Evolutionary conservation across 768 basidiomycete species (phyloP).

Genomic region (Naganishia antarctica): DNA sequence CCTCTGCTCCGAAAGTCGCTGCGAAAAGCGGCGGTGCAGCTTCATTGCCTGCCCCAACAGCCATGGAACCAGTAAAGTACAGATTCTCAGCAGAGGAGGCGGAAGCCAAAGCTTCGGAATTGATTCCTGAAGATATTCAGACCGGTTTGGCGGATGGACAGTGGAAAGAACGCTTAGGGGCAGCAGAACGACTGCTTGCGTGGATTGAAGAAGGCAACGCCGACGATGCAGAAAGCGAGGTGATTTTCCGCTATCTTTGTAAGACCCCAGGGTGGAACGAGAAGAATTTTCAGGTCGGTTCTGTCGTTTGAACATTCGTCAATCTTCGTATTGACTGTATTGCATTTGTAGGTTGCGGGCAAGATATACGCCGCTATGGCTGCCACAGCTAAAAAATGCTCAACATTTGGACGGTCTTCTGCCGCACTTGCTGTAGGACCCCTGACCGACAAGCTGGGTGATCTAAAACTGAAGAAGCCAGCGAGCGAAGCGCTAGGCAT

Average conservation of each 20-base stretch:
- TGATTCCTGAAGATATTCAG: conserved; percentile 66
- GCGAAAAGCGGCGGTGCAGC: conserved; percentile 50
- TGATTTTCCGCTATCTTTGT: conserved; percentile 75
- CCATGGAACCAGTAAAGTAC: conserved; percentile 75
- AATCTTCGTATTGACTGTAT: conserved; percentile 10
- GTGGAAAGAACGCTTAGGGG: conserved; percentile 87
- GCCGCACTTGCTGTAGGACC: conserved; percentile 74
- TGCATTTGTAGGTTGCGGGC: conserved; percentile 66
- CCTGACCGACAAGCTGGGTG: conserved; percentile 88
- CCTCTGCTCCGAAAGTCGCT: conserved; percentile 28
- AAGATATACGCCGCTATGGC: conserved; percentile 77
- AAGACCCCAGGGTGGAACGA: conserved; percentile 93
- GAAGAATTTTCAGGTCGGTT: conserved; percentile 88
- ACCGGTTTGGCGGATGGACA: conserved; percentile 75
- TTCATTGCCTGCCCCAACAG: conserved; percentile 49
- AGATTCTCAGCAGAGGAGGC: conserved; percentile 89
- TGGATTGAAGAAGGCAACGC: conserved; percentile 65
- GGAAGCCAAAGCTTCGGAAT: conserved; percentile 66
- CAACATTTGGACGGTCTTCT: conserved; percentile 79
- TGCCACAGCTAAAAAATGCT: conserved; percentile 68
- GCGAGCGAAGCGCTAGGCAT: conserved; percentile 77
- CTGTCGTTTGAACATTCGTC: background rate
- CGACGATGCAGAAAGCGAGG: conserved; percentile 71
- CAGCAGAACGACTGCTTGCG: conserved; percentile 72
- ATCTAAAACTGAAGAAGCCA: conserved; percentile 93